phyloP scores from a whole-genome alignment of 768 basidiomycete genomes.

The Mycena venus region DNA sequence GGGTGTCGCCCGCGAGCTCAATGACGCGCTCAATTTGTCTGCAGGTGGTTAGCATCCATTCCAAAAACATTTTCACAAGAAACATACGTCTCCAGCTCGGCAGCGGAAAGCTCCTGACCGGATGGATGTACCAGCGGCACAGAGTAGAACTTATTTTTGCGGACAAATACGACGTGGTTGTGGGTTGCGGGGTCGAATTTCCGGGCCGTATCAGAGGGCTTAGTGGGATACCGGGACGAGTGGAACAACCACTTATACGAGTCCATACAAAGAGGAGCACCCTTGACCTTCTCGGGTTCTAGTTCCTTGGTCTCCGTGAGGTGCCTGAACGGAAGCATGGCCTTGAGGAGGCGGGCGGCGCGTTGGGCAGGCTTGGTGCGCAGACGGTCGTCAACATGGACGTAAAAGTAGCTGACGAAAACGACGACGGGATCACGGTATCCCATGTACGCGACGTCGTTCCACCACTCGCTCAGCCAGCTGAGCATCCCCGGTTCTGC shows the following conservation, averaged over 20 bases:
- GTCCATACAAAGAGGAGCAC: conserved; percentile 86
- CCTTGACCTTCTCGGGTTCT: conserved; percentile 89
- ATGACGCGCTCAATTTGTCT: conserved; percentile 82
- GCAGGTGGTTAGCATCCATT: conserved; percentile 9
- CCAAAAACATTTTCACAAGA: neutral
- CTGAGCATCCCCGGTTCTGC: conserved; percentile 67
- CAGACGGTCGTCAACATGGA: conserved; percentile 79
- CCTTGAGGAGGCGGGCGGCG: conserved; percentile 88
- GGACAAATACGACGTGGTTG: conserved; percentile 91
- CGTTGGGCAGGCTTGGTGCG: conserved; percentile 71
- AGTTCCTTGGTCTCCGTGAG: conserved; percentile 87
- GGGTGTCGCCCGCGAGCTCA: conserved; percentile 64
- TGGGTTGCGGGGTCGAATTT: conserved; percentile 83
- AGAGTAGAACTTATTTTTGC: conserved; percentile 93
- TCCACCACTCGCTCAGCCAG: conserved; percentile 99
- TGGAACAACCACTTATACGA: conserved; percentile 99
- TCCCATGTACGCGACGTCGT: conserved; percentile 90
- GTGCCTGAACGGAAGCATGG: conserved; percentile 86
- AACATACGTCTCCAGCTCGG: conserved; percentile 82
- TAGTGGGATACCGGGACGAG: conserved; percentile 87
- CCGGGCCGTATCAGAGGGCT: conserved; percentile 84
- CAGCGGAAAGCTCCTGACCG: conserved; percentile 80
- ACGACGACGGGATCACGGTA: conserved; percentile 93
- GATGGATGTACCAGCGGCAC: conserved; percentile 76
- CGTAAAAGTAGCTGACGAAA: conserved; percentile 95